Conservation (phyloP, 2,329 filamentous ascomycete species). For the Diaporthe aspalathi region DNA sequence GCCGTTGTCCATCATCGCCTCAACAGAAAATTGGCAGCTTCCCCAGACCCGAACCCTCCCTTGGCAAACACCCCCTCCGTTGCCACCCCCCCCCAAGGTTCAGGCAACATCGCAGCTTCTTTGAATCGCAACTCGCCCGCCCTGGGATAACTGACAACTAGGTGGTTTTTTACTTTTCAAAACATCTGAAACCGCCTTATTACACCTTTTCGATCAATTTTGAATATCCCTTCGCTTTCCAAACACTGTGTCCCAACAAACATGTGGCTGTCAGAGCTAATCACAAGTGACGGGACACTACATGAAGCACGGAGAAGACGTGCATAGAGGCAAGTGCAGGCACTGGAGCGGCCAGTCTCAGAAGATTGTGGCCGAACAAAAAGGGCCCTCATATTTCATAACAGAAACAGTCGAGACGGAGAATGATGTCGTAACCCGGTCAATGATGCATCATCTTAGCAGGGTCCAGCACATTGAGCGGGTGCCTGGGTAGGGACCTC, state of each 20-base stretch:
- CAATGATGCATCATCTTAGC: not conserved
- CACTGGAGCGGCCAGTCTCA: too few relatives aligned
- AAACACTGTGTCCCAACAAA: not conserved
- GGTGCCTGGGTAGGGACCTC: too few relatives aligned
- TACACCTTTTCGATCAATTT: not conserved
- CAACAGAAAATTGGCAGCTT: not conserved
- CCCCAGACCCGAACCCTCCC: constrained; percentile 10
- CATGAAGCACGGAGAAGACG: too few relatives aligned
- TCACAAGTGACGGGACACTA: too few relatives aligned
- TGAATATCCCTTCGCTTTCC: not conserved
- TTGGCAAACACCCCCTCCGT: not conserved
- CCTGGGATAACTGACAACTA: not conserved
- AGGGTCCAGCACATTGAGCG: not conserved
- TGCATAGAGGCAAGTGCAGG: too few relatives aligned
- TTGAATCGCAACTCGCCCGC: not conserved
- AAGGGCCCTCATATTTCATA: too few relatives aligned
- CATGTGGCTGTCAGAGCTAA: not conserved
- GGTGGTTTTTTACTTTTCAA: not conserved
- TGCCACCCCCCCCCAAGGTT: not conserved
- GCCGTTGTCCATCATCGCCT: not conserved
- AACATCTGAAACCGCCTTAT: not conserved
- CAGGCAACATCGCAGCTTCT: too few relatives aligned
- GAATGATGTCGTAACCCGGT: too few relatives aligned
- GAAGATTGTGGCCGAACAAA: too few relatives aligned
- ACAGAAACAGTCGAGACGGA: too few relatives aligned